phyloP scores from a whole-genome alignment of 768 basidiomycete species.

The Rhodotorula kratochvilovae region DNA sequence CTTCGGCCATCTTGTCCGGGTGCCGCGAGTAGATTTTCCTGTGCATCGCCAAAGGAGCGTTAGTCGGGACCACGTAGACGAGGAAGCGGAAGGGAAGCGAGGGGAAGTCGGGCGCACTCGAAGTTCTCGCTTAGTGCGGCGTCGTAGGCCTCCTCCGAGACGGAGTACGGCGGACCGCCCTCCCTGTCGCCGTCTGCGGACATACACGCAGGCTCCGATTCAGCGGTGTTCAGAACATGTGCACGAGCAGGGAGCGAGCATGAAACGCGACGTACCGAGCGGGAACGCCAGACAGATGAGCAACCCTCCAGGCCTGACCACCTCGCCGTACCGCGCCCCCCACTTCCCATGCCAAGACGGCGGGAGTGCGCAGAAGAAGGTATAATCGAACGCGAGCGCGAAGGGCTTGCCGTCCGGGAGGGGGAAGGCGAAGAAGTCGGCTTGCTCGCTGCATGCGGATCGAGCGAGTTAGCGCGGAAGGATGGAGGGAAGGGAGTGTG shows the following conservation, averaged over 20 bases:
- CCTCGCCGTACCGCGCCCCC: constrained; percentile 57
- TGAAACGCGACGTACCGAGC: constrained; percentile 42
- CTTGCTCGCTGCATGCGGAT: constrained; percentile 46
- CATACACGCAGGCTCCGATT: accelerated
- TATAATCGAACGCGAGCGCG: constrained; percentile 65
- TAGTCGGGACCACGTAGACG: accelerated
- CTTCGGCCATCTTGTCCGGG: constrained; percentile 18
- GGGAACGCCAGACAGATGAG: constrained; percentile 63
- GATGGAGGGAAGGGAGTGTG: background rate
- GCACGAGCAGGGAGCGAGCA: background rate
- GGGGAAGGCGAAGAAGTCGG: constrained; percentile 59
- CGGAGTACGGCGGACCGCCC: constrained; percentile 61
- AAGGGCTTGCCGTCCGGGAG: constrained; percentile 48
- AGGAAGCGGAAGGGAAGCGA: background rate
- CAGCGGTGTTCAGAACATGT: background rate
- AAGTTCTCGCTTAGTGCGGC: constrained; percentile 52
- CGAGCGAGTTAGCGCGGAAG: background rate
- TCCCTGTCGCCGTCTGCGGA: constrained; percentile 49
- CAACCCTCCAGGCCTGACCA: constrained; percentile 62
- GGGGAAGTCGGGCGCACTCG: constrained; percentile 12
- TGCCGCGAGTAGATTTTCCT: constrained; percentile 22
- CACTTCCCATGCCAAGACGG: constrained; percentile 56
- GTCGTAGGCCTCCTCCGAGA: constrained; percentile 58
- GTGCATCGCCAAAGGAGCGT: background rate
- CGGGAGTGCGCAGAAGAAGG: constrained; percentile 72